These are phyloP conservation scores for Talaromyces sp. DNA, from an alignment of 2,329 filamentous ascomycete species.

Conservation along the genomic window DNA sequence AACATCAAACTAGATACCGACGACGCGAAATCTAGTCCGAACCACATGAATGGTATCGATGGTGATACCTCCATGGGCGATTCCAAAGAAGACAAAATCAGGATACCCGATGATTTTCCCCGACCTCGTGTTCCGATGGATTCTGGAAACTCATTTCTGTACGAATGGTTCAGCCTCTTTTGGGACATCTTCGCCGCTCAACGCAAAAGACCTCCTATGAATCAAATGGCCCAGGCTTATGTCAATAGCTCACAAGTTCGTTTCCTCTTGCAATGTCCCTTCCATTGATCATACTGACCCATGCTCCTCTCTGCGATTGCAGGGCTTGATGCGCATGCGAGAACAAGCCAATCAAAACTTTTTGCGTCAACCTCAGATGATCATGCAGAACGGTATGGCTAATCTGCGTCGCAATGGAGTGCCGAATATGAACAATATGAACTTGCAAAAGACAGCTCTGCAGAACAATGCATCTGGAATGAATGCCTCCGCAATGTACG, in stretches of 20 bases:
- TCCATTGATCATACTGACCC: slow-evolving; percentile 1
- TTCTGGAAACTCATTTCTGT: slow-evolving; percentile 77
- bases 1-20: slow-evolving; percentile 55
- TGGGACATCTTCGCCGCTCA: slow-evolving; percentile 93
- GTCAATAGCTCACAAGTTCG: slow-evolving; percentile 51
- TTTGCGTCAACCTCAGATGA: slow-evolving; percentile 64
- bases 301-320: slow-evolving; percentile 31
- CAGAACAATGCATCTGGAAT: slow-evolving; percentile 59
- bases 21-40: slow-evolving; percentile 65
- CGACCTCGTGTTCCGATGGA: slow-evolving; percentile 56
- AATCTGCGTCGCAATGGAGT: slow-evolving; percentile 55
- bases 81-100: slow-evolving; percentile 69
- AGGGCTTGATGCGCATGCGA: slow-evolving; percentile 63
- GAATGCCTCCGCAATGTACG: slow-evolving; percentile 48
- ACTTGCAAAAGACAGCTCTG: slow-evolving; percentile 69
- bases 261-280: slow-evolving; percentile 35
- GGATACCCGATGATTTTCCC: slow-evolving; percentile 76
- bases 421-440: slow-evolving; percentile 28
- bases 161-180: slow-evolving; percentile 96
- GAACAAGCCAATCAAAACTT: slow-evolving; percentile 75
- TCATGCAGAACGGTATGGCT: slow-evolving; percentile 54
- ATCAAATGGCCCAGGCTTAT: slow-evolving; percentile 49
- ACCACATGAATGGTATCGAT: slow-evolving; percentile 65
- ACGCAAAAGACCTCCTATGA: slow-evolving; percentile 61
- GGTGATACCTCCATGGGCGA: slow-evolving; percentile 81